These are phyloP conservation scores for Diaporthe helianthi DNA, from an alignment of 2,329 filamentous ascomycete species.

Conservation along the genomic window DNA sequence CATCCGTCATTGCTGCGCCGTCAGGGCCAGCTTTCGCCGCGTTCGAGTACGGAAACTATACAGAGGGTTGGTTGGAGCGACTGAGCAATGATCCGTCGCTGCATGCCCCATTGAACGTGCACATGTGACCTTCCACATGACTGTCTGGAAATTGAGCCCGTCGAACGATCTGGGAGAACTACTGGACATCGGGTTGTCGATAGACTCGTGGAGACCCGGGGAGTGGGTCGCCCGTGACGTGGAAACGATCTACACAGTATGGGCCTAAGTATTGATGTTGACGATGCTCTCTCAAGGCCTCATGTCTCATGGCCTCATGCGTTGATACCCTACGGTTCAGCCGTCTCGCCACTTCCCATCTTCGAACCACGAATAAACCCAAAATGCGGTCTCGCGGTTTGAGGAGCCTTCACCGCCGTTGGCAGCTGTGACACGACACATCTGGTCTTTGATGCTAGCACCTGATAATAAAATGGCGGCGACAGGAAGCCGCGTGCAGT, in stretches of 20 bases:
- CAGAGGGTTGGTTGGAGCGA: background rate
- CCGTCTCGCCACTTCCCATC: slow-evolving; percentile 8
- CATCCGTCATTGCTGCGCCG: background rate
- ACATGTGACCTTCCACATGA: background rate
- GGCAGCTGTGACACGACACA: background rate
- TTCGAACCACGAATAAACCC: slow-evolving; percentile 8
- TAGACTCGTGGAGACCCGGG: background rate
- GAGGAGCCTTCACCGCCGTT: slow-evolving; percentile 15
- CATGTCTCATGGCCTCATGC: too few relatives aligned
- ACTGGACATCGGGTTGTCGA: background rate
- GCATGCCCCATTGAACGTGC: background rate
- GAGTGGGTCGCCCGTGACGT: slow-evolving; percentile 18
- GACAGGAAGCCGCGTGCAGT: slow-evolving; percentile 22
- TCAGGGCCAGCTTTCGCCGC: background rate
- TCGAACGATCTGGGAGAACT: background rate
- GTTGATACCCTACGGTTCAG: slow-evolving; percentile 7
- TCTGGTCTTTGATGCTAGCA: background rate
- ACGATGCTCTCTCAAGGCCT: background rate
- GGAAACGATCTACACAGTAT: background rate
- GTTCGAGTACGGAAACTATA: too few relatives aligned
- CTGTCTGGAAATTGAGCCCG: background rate
- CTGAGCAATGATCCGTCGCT: background rate
- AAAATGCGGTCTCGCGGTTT: background rate
- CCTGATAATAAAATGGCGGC: background rate
- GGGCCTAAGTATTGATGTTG: background rate